Evolutionary conservation across 2,329 filamentous ascomycete species (phyloP).

Genomic region (Ophiostoma ulmi): DNA sequence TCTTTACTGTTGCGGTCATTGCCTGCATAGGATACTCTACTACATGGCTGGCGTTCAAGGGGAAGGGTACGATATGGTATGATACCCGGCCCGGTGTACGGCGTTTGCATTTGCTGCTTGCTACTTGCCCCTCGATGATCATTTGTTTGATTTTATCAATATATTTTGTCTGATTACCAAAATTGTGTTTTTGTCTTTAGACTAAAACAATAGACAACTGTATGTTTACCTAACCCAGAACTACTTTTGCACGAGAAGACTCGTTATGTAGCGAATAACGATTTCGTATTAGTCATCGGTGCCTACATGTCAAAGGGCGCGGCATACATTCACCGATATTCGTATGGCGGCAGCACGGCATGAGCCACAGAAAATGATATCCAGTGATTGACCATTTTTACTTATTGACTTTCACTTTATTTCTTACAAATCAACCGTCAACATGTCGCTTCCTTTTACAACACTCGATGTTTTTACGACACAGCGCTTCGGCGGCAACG

Average conservation of each 20-base stretch:
- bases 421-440: not conserved
- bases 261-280: not conserved
- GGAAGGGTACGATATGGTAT: conserved; percentile 5
- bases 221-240: not conserved
- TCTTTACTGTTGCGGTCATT: not conserved
- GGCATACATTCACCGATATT: not conserved
- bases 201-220: not conserved
- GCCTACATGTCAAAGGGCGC: not conserved
- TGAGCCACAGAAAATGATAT: not conserved
- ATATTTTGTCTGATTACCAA: not conserved
- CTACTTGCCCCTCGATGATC: not conserved
- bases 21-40: not conserved
- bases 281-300: not conserved
- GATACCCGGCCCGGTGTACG: conserved; percentile 12
- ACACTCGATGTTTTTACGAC: conserved; percentile 57
- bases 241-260: not conserved
- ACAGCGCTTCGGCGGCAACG: conserved; percentile 51
- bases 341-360: not conserved
- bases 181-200: not conserved
- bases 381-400: not conserved
- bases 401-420: not conserved
- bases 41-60: conserved; percentile 9
- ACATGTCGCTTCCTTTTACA: conserved; percentile 40
- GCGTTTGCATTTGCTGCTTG: not conserved
- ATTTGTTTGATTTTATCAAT: not conserved